Percentiles rank a stretch among this genome's conserved stretches.
phyloP scores from a whole-genome alignment of 2,329 filamentous ascomycete species.

The Blastomyces percursus region DNA sequence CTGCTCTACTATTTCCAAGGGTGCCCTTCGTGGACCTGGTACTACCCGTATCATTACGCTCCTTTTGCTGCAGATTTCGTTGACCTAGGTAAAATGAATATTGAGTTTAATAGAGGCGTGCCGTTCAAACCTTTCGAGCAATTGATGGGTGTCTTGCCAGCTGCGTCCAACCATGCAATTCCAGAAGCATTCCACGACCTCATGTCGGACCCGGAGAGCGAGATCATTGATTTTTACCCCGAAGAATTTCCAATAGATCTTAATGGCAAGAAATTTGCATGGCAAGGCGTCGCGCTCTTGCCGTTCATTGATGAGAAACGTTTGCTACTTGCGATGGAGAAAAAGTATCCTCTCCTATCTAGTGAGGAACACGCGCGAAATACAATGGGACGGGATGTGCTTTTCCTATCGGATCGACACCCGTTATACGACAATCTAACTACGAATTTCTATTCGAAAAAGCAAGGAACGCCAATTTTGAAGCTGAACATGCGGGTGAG shows the following conservation, averaged over 20 bases:
- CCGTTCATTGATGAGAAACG: conserved; percentile 94
- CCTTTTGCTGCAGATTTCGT: conserved; percentile 95
- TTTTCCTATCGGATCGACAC: conserved; percentile 75
- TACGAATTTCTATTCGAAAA: conserved; percentile 83
- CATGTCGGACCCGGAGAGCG: conserved; percentile 78
- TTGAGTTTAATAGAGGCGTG: conserved; percentile 71
- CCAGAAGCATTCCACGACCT: conserved; percentile 79
- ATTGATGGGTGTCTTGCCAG: conserved; percentile 93
- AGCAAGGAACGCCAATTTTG: conserved; percentile 55
- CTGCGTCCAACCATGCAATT: conserved; percentile 82
- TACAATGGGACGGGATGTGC: conserved; percentile 63
- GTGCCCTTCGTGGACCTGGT: conserved; percentile 98
- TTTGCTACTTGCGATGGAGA: conserved; percentile 68
- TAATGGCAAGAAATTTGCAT: conserved; percentile 97
- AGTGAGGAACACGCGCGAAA: conserved; percentile 71
- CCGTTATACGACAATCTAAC: conserved; percentile 77
- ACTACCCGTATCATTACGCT: conserved; percentile 96
- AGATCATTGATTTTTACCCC: conserved; percentile 96
- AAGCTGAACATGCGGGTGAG: conserved; percentile 65
- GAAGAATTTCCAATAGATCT: conserved; percentile 86
- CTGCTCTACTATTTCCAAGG: conserved; percentile 96
- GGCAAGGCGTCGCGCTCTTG: conserved; percentile 88
- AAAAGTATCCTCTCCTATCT: conserved; percentile 68
- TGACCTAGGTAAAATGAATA: conserved; percentile 64
- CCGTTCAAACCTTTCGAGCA: conserved; percentile 93